These are phyloP conservation scores for Scorias spongiosa DNA, from an alignment of 2,329 filamentous ascomycete genomes.

Conservation along the genomic window DNA sequence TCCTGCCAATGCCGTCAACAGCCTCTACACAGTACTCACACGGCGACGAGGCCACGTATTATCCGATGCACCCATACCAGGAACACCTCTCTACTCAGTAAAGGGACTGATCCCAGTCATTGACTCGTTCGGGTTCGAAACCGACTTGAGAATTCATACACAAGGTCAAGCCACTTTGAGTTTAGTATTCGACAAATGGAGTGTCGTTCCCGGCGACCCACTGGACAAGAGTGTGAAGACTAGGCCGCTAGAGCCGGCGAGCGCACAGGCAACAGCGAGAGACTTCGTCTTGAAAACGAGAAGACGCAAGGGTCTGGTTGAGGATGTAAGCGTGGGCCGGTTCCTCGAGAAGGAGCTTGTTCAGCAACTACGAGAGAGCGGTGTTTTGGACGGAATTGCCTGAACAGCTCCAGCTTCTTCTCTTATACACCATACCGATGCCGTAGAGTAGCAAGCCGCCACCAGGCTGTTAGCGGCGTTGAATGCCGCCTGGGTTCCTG, in stretches of 20 bases:
- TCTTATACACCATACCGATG: too few species aligned
- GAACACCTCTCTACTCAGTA: conserved; percentile 85
- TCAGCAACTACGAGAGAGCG: conserved; percentile 73
- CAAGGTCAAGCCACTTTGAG: conserved; percentile 83
- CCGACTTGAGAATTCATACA: conserved; percentile 88
- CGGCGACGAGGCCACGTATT: conserved; percentile 82
- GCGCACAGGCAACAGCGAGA: conserved; percentile 73
- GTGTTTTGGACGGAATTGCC: conserved; percentile 51
- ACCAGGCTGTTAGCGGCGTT: too few species aligned
- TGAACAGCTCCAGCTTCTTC: not conserved
- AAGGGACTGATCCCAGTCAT: conserved; percentile 88
- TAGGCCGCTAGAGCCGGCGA: conserved; percentile 72
- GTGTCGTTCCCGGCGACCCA: conserved; percentile 86
- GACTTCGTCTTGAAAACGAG: conserved; percentile 97
- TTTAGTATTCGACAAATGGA: conserved; percentile 92
- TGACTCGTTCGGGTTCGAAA: conserved; percentile 96
- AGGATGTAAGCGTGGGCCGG: conserved; percentile 90
- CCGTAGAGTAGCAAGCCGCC: too few species aligned
- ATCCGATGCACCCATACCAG: conserved; percentile 83
- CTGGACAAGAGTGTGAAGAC: conserved; percentile 75
- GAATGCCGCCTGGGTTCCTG: too few species aligned
- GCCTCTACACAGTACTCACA: conserved; percentile 82
- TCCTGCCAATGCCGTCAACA: conserved; percentile 72
- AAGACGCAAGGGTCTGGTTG: conserved; percentile 79
- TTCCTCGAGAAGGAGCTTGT: conserved; percentile 94